Evolutionary conservation across 1,284 basidiomycete species (phyloP).

Genomic region (Caloboletus firmus): DNA sequence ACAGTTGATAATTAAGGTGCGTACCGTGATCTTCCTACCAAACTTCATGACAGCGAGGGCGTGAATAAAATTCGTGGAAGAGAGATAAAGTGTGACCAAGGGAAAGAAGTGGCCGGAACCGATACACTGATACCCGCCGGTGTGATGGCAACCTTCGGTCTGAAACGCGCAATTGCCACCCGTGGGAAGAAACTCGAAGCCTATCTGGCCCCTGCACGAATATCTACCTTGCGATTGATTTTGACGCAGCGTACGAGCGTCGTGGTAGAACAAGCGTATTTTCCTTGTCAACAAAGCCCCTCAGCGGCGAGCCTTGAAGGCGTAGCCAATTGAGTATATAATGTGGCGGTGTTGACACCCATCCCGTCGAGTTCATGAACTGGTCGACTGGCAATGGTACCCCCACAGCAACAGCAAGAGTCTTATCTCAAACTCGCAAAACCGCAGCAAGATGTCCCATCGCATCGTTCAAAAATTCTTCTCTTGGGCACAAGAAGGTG

Average conservation of each 20-base stretch:
- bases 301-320: not conserved
- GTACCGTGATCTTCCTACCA: slow-evolving; percentile 81
- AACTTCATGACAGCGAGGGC: slow-evolving; percentile 70
- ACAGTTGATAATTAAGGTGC: slow-evolving; percentile 27
- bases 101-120: not conserved
- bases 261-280: not conserved
- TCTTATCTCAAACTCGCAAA: slow-evolving; percentile 10
- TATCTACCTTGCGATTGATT: not conserved
- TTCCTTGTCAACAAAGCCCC: not conserved
- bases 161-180: not conserved
- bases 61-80: not conserved
- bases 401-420: slow-evolving; percentile 10
- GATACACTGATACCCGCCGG: not conserved
- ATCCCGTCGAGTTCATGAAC: not conserved
- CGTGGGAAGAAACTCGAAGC: slow-evolving; percentile 9
- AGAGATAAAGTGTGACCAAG: not conserved
- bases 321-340: not conserved
- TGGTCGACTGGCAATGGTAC: slow-evolving; percentile 12
- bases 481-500: slow-evolving; percentile 80
- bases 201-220: not conserved
- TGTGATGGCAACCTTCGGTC: not conserved
- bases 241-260: not conserved
- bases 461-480: slow-evolving; percentile 66
- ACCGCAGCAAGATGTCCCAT: slow-evolving; percentile 17
- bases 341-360: not conserved